Percentiles rank a stretch among this genome's conserved stretches.
These are phyloP conservation scores for Sporopachydermia quercuum DNA, from an alignment of 805 yeast species.

Conservation along the genomic window DNA sequence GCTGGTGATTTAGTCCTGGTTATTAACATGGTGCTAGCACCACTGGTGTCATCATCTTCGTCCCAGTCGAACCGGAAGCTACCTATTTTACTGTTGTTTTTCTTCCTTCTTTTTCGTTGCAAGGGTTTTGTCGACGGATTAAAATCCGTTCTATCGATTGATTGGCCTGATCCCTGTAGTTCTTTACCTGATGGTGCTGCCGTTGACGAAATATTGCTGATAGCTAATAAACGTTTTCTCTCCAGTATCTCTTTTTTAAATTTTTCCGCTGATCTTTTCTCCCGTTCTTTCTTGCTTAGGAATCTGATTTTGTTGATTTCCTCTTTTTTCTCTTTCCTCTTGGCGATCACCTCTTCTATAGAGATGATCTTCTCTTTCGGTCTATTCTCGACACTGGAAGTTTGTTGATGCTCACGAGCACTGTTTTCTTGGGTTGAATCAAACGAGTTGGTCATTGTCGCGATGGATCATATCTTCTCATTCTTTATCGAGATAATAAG, in stretches of 20 bases:
- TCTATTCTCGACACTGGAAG: no score
- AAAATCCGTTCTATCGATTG: slow-evolving; percentile 5
- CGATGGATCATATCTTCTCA: no score
- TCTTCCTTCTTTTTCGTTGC: slow-evolving; percentile 8
- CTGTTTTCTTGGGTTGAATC: no score
- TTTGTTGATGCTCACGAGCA: no score
- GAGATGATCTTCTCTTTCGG: slow-evolving; percentile 8
- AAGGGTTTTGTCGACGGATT: slow-evolving; percentile 3
- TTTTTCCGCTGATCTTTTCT: slow-evolving; percentile 17
- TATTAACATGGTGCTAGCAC: slow-evolving; percentile 27
- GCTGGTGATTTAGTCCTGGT: slow-evolving; percentile 10
- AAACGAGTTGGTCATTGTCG: no score
- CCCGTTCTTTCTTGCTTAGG: slow-evolving; percentile 31
- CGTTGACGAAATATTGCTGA: not conserved
- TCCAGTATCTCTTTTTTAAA: slow-evolving; percentile 8
- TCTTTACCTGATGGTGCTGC: slow-evolving; percentile 3
- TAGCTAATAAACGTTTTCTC: slow-evolving; percentile 3
- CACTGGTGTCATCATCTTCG: slow-evolving; percentile 48
- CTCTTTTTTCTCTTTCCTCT: slow-evolving; percentile 11
- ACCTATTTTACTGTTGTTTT: slow-evolving; percentile 15
- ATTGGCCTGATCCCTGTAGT: slow-evolving; percentile 5
- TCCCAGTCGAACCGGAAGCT: slow-evolving; percentile 60
- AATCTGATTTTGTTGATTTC: slow-evolving; percentile 23
- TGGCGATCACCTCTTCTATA: slow-evolving; percentile 15
- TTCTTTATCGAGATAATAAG: no score